A percentile compares a stretch with the other conserved stretches of the same genome.
These are phyloP conservation scores for Talaromyces pinophilus DNA, from an alignment of 2,329 filamentous ascomycete species.

Conservation along the genomic window DNA sequence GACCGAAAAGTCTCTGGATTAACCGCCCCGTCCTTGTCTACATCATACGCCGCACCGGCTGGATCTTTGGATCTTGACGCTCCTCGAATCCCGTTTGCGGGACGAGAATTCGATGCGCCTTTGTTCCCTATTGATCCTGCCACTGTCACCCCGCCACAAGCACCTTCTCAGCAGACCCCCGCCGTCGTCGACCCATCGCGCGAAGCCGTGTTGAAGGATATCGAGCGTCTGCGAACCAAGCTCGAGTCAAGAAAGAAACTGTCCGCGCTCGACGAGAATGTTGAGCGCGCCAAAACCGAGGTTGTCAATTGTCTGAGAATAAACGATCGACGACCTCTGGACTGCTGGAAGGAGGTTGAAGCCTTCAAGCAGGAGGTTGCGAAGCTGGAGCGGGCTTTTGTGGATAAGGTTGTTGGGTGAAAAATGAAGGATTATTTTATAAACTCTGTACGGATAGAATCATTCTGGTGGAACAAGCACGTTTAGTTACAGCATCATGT, in stretches of 20 bases:
- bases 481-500: conserved; percentile 16
- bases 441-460: conserved; percentile 16
- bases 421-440: not conserved
- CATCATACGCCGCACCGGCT: conserved; percentile 31
- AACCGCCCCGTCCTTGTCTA: conserved; percentile 30
- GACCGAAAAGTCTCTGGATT: conserved; percentile 36
- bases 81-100: conserved; percentile 47
- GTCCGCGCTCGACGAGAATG: conserved; percentile 65
- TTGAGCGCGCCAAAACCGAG: conserved; percentile 73
- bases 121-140: conserved; percentile 23
- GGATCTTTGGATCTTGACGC: conserved; percentile 43
- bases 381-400: conserved; percentile 81
- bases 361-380: conserved; percentile 86
- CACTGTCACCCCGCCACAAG: conserved; percentile 24
- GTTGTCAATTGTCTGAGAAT: conserved; percentile 78
- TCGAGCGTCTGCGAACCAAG: conserved; percentile 58
- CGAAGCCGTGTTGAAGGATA: conserved; percentile 58
- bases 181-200: conserved; percentile 47
- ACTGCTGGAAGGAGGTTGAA: conserved; percentile 94
- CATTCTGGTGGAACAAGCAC: conserved; percentile 5
- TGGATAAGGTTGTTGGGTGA: conserved; percentile 68
- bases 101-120: conserved; percentile 35
- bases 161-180: conserved; percentile 23
- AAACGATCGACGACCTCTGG: conserved; percentile 82
- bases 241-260: conserved; percentile 63